A percentile compares a stretch with the other conserved stretches of the same genome.
Evolutionary conservation across 768 basidiomycete genomes (phyloP).

Genomic region (Podaxis sp.): DNA sequence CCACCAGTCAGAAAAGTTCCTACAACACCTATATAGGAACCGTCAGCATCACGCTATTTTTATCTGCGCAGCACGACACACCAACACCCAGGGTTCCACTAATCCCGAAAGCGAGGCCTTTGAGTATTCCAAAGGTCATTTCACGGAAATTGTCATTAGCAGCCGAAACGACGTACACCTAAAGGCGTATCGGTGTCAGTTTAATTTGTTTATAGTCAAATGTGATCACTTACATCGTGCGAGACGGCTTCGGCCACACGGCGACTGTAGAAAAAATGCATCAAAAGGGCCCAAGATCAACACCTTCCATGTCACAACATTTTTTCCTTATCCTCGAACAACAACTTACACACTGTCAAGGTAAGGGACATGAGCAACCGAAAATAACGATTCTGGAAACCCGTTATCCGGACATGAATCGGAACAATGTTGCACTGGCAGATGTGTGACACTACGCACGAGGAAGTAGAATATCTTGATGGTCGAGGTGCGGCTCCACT

Average conservation of each 20-base stretch:
- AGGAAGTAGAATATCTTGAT: slow-evolving; percentile 9
- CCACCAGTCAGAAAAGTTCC: slow-evolving; percentile 3
- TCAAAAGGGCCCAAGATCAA: not conserved
- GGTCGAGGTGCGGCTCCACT: slow-evolving; percentile 6
- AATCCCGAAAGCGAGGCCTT: slow-evolving; percentile 1
- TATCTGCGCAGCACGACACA: not conserved
- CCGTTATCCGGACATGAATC: not conserved
- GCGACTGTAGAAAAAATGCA: not conserved
- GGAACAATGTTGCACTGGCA: not conserved
- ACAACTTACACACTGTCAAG: slow-evolving; percentile 4
- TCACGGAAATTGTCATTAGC: not conserved
- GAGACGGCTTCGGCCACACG: not conserved
- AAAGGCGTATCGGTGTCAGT: not conserved
- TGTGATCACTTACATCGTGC: not conserved
- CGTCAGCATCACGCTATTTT: not conserved
- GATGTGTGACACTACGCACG: not conserved
- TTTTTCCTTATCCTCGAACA: not conserved
- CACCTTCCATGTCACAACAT: not conserved
- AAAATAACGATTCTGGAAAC: slow-evolving; percentile 2
- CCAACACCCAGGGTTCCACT: slow-evolving; percentile 4
- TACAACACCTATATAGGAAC: slow-evolving; percentile 7
- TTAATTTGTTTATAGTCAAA: no score
- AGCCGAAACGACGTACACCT: not conserved
- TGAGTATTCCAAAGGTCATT: not conserved
- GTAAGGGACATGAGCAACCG: not conserved